Percentiles rank a stretch among this genome's conserved stretches.
Conservation (phyloP, 306 rosid species). For the Boehmeria nivea region DNA sequence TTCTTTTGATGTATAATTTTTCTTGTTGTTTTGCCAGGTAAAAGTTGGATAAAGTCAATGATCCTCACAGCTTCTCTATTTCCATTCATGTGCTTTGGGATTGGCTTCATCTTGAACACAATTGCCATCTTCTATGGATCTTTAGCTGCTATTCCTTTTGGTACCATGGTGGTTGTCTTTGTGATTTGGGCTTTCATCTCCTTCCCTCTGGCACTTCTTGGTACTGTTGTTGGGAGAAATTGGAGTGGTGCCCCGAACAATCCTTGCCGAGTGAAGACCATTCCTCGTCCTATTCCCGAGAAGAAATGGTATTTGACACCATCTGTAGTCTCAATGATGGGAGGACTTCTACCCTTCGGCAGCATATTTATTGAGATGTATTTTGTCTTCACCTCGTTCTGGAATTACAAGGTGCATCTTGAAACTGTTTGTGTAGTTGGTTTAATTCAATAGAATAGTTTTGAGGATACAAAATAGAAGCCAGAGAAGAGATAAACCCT, state of each 20-base stretch:
- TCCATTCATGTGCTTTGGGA: conserved; percentile 96
- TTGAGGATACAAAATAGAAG: too few relatives aligned
- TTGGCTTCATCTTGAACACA: conserved; percentile 88
- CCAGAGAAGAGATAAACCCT: too few relatives aligned
- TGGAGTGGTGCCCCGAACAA: conserved; percentile 99
- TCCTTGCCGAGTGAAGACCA: conserved; percentile 98
- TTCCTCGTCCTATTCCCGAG: conserved; percentile 99
- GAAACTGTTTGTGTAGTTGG: background rate
- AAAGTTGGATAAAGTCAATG: conserved; percentile 97
- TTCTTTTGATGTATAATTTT: background rate
- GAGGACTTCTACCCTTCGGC: conserved; percentile 98
- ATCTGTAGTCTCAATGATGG: conserved; percentile 94
- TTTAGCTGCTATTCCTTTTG: conserved; percentile 97
- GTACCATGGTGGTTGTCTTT: conserved; percentile 96
- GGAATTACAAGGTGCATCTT: conserved; percentile 75
- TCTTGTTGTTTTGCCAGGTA: conserved; percentile 47
- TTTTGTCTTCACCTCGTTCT: conserved; percentile 97
- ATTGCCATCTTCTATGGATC: conserved; percentile 97
- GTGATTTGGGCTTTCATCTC: conserved; percentile 99
- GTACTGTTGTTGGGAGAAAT: conserved; percentile 98
- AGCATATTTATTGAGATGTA: conserved; percentile 99
- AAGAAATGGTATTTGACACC: conserved; percentile 99
- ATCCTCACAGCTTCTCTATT: conserved; percentile 94
- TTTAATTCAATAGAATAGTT: too few relatives aligned
- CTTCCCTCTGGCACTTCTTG: conserved; percentile 98